Percentiles rank a stretch among this genome's conserved stretches.
phyloP scores from a whole-genome alignment of 768 basidiomycete species.

The Suillus hirtellus region DNA sequence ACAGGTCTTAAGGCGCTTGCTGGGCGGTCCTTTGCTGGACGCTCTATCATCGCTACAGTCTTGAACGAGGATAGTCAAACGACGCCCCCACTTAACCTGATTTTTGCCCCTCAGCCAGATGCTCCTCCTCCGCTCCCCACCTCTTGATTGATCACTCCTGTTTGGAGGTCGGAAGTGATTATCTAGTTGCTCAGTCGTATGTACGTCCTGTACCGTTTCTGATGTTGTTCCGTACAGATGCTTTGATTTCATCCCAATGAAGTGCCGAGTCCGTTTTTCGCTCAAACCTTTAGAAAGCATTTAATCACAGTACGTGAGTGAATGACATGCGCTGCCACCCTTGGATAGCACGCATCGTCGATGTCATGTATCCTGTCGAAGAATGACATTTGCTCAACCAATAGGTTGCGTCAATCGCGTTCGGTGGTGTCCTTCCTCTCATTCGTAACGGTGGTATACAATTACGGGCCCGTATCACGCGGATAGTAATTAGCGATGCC shows the following conservation, averaged over 20 bases:
- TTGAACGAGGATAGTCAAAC: constrained; percentile 83
- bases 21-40: constrained; percentile 83
- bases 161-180: constrained; percentile 19
- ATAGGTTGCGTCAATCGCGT: background rate
- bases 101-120: constrained; percentile 83
- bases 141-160: constrained; percentile 20
- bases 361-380: background rate
- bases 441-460: background rate
- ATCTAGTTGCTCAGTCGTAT: constrained; percentile 20
- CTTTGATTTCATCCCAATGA: constrained; percentile 3
- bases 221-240: constrained; percentile 5
- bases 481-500: background rate
- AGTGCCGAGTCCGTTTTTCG: background rate
- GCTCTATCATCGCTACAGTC: constrained; percentile 85
- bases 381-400: background rate
- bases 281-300: background rate
- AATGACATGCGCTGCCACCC: background rate
- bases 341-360: background rate
- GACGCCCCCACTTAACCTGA: constrained; percentile 77
- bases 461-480: background rate
- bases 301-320: background rate
- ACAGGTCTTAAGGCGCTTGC: constrained; percentile 84
- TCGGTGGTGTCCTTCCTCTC: background rate
- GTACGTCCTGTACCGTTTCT: constrained; percentile 16
- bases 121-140: constrained; percentile 75